These are phyloP conservation scores for Colletotrichum australisinense DNA, from an alignment of 2,329 filamentous ascomycete genomes.

Conservation along the genomic window DNA sequence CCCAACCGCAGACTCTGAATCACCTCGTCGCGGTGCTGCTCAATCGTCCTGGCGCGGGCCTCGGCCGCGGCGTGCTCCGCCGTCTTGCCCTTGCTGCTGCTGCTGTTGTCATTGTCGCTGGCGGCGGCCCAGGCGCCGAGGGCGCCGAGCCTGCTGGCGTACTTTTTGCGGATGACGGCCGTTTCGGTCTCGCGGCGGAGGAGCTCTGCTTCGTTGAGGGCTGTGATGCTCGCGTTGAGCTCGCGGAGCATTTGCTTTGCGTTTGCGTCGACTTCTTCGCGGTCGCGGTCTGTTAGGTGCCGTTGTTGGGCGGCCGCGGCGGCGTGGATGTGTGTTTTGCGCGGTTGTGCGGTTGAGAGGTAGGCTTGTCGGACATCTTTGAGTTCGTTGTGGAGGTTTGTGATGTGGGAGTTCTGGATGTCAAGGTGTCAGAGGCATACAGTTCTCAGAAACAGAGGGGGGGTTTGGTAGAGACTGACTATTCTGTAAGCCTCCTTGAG, in stretches of 20 bases:
- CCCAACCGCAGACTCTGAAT: slow-evolving; percentile 83
- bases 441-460: not conserved
- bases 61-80: slow-evolving; percentile 80
- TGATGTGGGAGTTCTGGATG: slow-evolving; percentile 83
- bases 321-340: slow-evolving; percentile 61
- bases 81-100: slow-evolving; percentile 61
- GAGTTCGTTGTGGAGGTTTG: slow-evolving; percentile 83
- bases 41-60: slow-evolving; percentile 73
- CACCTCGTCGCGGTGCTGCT: slow-evolving; percentile 82
- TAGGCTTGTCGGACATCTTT: slow-evolving; percentile 89
- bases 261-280: slow-evolving; percentile 88
- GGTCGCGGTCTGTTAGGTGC: slow-evolving; percentile 81
- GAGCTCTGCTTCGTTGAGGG: slow-evolving; percentile 84
- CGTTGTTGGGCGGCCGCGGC: slow-evolving; percentile 43
- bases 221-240: slow-evolving; percentile 83
- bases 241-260: slow-evolving; percentile 88
- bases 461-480: slow-evolving; percentile 60
- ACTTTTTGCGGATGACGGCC: slow-evolving; percentile 78
- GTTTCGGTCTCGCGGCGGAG: slow-evolving; percentile 81
- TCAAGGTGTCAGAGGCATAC: not conserved
- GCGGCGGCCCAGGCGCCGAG: slow-evolving; percentile 77
- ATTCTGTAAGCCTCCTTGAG: slow-evolving; percentile 95
- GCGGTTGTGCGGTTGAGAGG: slow-evolving; percentile 81
- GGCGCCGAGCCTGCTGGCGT: slow-evolving; percentile 71
- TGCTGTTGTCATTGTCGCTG: slow-evolving; percentile 59